A percentile compares a stretch with the other conserved stretches of the same genome.
These are phyloP conservation scores for Skeletonema grethae DNA, from an alignment of 108 stramenopile genomes.

Conservation along the genomic window DNA sequence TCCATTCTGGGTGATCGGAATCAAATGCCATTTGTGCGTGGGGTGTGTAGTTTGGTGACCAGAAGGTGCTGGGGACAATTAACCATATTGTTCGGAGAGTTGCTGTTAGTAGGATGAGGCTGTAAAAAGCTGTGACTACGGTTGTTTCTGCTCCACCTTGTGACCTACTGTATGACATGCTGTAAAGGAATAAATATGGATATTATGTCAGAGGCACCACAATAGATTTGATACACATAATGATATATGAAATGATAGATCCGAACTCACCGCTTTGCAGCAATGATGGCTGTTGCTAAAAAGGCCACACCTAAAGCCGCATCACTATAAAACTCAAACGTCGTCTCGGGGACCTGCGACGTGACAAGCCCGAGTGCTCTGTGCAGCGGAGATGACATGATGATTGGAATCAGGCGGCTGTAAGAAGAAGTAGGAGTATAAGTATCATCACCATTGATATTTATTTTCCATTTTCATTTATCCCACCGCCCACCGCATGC, in stretches of 20 bases:
- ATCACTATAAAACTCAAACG: constrained; percentile 65
- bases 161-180: constrained; percentile 76
- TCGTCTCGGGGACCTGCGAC: constrained; percentile 54
- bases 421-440: too few species aligned
- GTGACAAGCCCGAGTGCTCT: background rate
- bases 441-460: too few species aligned
- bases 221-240: background rate
- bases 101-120: constrained; percentile 86
- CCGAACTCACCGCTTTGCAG: constrained; percentile 59
- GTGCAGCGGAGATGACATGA: background rate
- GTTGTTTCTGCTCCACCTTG: constrained; percentile 89
- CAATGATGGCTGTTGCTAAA: constrained; percentile 72
- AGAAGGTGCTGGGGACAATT: constrained; percentile 80
- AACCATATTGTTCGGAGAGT: constrained; percentile 89
- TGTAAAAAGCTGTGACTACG: constrained; percentile 95
- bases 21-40: constrained; percentile 88
- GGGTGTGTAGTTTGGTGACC: constrained; percentile 87
- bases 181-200: background rate
- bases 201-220: background rate
- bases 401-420: background rate
- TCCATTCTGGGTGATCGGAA: constrained; percentile 72
- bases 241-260: background rate
- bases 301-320: constrained; percentile 72
- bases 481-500: too few species aligned
- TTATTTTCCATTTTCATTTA: too few species aligned